phyloP scores from a whole-genome alignment of 78 protist species.

The Guillardia theta region DNA sequence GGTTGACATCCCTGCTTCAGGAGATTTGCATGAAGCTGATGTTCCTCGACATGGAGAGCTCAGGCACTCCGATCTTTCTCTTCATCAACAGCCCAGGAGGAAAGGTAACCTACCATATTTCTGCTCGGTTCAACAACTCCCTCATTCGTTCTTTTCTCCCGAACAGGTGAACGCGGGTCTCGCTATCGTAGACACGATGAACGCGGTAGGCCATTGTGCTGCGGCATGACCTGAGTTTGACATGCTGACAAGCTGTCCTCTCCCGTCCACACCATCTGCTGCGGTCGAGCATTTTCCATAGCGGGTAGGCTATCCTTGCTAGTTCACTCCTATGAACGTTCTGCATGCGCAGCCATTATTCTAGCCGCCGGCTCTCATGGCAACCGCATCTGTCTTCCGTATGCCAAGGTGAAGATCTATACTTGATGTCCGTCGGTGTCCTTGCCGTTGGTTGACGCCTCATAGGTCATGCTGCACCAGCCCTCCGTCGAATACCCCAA shows the following conservation, averaged over 20 bases:
- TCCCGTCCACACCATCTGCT: constrained; percentile 30
- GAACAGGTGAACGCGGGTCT: not conserved
- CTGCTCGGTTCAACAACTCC: not conserved
- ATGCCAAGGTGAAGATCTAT: not conserved
- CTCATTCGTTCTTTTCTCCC: not conserved
- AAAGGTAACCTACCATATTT: not conserved
- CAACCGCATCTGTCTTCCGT: too few species aligned
- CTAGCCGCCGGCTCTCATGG: too few species aligned
- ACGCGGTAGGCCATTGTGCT: not conserved
- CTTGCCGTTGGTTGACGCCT: not conserved
- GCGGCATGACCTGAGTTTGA: not conserved
- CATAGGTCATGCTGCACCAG: constrained; percentile 8
- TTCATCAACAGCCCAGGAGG: constrained; percentile 30
- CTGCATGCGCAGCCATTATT: too few species aligned
- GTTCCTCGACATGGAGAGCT: not conserved
- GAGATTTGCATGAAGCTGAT: not conserved
- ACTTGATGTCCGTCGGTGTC: not conserved
- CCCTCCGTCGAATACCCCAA: not conserved
- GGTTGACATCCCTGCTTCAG: not conserved
- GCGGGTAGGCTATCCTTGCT: not conserved
- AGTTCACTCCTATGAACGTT: not conserved
- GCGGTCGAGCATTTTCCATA: not conserved
- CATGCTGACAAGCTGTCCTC: not conserved
- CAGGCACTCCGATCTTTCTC: not conserved
- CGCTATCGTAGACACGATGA: not conserved